Percentiles rank a stretch among this genome's conserved stretches.
Conservation (phyloP, 257 asterid species). For the Leptodermis oblonga region DNA sequence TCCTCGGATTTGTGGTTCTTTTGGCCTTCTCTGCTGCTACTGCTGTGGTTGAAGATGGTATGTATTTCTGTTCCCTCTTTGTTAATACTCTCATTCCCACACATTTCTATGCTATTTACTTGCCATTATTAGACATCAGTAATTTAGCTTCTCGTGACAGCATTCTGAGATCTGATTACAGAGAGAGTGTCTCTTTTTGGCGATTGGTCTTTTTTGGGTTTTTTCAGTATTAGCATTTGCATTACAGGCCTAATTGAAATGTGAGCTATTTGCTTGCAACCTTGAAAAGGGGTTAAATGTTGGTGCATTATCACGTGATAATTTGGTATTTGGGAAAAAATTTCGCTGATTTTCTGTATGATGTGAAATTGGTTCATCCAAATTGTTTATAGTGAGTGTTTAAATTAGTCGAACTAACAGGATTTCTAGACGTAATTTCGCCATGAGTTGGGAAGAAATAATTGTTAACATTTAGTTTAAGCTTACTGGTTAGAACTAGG, state of each 20-base stretch:
- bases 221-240: background rate
- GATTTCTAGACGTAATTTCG: background rate
- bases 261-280: background rate
- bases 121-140: background rate
- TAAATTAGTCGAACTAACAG: background rate
- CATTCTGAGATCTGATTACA: slow-evolving; percentile 10
- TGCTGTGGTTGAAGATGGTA: slow-evolving; percentile 40
- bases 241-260: background rate
- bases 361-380: background rate
- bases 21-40: slow-evolving; percentile 19
- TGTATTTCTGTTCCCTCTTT: slow-evolving; percentile 5
- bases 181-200: background rate
- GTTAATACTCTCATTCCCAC: background rate
- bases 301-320: background rate
- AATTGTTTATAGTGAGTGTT: background rate
- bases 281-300: background rate
- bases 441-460: background rate
- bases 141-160: background rate
- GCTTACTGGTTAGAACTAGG: too few species aligned
- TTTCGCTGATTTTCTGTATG: background rate
- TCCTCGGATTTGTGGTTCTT: slow-evolving; percentile 15
- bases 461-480: too few species aligned
- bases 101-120: background rate
- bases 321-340: background rate
- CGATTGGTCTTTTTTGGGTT: too few species aligned